A percentile compares a stretch with the other conserved stretches of the same genome.
phyloP scores from a whole-genome alignment of 768 basidiomycete species.

The Harrya chromipes region DNA sequence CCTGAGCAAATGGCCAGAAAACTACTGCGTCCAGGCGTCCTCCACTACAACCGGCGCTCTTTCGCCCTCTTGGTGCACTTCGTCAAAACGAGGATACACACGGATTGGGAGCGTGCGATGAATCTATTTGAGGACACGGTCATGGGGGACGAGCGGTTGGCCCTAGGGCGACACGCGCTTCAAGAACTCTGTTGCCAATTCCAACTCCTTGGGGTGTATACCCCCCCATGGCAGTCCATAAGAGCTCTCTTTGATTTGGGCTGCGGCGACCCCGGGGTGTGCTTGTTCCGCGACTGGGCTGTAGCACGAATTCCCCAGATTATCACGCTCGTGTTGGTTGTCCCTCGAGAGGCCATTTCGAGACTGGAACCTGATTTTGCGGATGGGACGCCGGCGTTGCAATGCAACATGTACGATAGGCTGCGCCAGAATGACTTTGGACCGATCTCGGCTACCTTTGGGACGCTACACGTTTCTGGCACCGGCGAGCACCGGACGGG shows the following conservation, averaged over 20 bases:
- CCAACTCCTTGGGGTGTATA: slow-evolving; percentile 39
- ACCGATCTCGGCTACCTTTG: slow-evolving; percentile 20
- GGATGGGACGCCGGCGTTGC: slow-evolving; percentile 13
- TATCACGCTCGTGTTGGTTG: slow-evolving; percentile 31
- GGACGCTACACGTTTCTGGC: slow-evolving; percentile 17
- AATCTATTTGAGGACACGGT: slow-evolving; percentile 24
- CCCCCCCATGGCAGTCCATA: slow-evolving; percentile 7
- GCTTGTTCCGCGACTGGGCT: slow-evolving; percentile 30
- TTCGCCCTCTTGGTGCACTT: slow-evolving; percentile 45
- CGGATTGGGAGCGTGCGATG: slow-evolving; percentile 45
- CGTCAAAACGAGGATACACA: slow-evolving; percentile 33
- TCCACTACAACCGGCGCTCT: slow-evolving; percentile 47
- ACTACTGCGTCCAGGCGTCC: slow-evolving; percentile 10
- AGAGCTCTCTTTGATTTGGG: no score
- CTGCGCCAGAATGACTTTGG: slow-evolving; percentile 13
- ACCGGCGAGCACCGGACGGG: slow-evolving; percentile 16
- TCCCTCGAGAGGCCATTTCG: slow-evolving; percentile 28
- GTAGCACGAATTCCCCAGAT: slow-evolving; percentile 22
- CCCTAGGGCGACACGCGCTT: slow-evolving; percentile 29
- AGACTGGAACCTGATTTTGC: slow-evolving; percentile 4
- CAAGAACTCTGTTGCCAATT: slow-evolving; percentile 47
- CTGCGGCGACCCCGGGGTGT: background rate
- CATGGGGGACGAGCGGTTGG: slow-evolving; percentile 7
- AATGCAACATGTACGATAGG: slow-evolving; percentile 18
- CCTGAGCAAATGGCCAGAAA: background rate